Conservation (phyloP, 352 stramenopile genomes). For the Pythium phragmiticola region DNA sequence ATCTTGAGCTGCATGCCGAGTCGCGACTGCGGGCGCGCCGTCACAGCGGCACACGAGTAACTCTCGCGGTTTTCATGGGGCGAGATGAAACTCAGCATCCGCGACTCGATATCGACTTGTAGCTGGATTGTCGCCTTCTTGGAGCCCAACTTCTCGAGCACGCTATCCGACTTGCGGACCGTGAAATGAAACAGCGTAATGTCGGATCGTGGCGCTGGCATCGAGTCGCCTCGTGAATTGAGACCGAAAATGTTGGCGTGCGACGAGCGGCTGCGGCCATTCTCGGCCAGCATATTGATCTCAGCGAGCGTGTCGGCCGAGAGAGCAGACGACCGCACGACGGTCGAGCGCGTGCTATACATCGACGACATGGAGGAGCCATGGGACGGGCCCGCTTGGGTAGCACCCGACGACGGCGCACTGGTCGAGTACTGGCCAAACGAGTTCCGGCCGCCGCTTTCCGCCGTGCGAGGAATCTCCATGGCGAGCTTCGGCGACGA, state of each 20-base stretch:
- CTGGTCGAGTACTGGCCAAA: slow-evolving; percentile 22
- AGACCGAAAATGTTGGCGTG: slow-evolving; percentile 82
- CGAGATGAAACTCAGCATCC: slow-evolving; percentile 83
- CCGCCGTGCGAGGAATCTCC: slow-evolving; percentile 38
- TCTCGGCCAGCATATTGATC: slow-evolving; percentile 57
- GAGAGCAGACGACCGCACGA: slow-evolving; percentile 15
- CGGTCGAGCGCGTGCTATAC: slow-evolving; percentile 31
- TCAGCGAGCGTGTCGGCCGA: slow-evolving; percentile 29
- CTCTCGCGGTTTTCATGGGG: slow-evolving; percentile 74
- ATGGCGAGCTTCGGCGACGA: slow-evolving; percentile 53
- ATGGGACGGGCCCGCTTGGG: slow-evolving; percentile 29
- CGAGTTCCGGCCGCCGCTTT: slow-evolving; percentile 12
- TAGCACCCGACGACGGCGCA: not conserved
- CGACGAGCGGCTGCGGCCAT: slow-evolving; percentile 61
- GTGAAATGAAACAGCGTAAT: slow-evolving; percentile 86
- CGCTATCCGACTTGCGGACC: slow-evolving; percentile 82
- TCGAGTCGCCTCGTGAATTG: slow-evolving; percentile 31
- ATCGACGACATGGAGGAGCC: not conserved
- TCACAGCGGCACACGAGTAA: slow-evolving; percentile 78
- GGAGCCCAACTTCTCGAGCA: slow-evolving; percentile 78
- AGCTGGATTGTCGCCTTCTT: slow-evolving; percentile 84
- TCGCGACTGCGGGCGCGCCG: slow-evolving; percentile 69
- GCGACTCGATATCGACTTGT: slow-evolving; percentile 77
- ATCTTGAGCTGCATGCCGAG: slow-evolving; percentile 87
- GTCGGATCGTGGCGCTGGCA: slow-evolving; percentile 43